Conservation (phyloP, 352 stramenopile genomes). For the Phytophthora pisi region DNA sequence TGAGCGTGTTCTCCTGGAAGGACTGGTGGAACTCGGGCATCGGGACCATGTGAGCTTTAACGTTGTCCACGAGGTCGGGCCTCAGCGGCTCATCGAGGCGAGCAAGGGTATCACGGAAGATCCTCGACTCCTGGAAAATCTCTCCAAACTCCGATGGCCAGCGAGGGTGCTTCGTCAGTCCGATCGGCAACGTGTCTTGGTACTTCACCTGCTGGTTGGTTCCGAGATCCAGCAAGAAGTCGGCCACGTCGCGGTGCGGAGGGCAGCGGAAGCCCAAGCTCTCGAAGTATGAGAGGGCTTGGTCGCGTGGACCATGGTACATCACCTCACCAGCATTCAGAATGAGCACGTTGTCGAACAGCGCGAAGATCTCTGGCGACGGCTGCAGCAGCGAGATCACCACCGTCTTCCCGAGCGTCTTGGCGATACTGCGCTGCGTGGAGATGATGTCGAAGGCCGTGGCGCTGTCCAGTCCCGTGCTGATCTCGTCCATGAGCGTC, state of each 20-base stretch:
- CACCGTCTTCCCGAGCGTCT: conserved; percentile 54
- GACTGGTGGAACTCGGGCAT: conserved; percentile 34
- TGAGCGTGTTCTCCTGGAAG: conserved; percentile 23
- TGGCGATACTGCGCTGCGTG: conserved; percentile 48
- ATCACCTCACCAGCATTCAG: conserved; percentile 89
- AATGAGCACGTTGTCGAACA: conserved; percentile 95
- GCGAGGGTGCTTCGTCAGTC: conserved; percentile 10
- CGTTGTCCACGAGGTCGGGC: conserved; percentile 76
- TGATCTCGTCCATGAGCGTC: conserved; percentile 84
- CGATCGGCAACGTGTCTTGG: conserved; percentile 5
- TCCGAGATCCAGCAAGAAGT: conserved; percentile 55
- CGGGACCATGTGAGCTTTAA: conserved; percentile 80
- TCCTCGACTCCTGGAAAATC: conserved; percentile 25
- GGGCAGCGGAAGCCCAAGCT: conserved; percentile 48
- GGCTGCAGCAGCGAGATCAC: conserved; percentile 89
- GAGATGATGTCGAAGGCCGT: conserved; percentile 67
- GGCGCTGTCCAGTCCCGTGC: conserved; percentile 57
- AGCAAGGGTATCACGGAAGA: conserved; percentile 43
- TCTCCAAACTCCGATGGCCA: conserved; percentile 27
- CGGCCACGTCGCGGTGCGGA: conserved; percentile 39
- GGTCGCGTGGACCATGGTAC: conserved; percentile 51
- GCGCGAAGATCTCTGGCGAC: conserved; percentile 90
- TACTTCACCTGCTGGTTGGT: conserved; percentile 53
- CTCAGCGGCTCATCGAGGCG: conserved; percentile 89
- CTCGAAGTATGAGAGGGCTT: conserved; percentile 51